Base-by-base conservation (phyloP, 1,284 basidiomycete species). In the Sanghuangporus weigelae region DNA sequence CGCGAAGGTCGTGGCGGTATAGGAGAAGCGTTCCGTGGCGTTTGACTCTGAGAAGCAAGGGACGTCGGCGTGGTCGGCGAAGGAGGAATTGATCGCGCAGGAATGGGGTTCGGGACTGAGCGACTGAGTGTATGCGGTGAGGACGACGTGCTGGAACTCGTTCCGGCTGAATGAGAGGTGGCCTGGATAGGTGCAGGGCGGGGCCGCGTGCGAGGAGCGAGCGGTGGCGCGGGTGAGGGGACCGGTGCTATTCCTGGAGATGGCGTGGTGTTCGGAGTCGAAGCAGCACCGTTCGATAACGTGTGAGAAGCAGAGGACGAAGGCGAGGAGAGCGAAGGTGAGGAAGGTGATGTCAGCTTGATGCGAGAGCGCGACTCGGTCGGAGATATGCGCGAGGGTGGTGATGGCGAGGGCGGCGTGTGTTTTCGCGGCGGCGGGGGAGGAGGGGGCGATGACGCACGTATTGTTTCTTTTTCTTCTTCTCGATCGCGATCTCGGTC, bases 321-420 rank as follows among this genome's bases (percentile, higher is more conserved):
- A 21, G 59, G 59, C 38, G 62, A 54, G 39, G 63, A 62, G n/a
- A 62, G 60, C 12, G 63, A 65, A n/a, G 63, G 63, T 11, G 63
- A 54, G 2, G 63, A 64, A n/a, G 63, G 63, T 14, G 63, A 64
- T 8, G 63, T 64, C 12, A 64, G 53, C 8, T 50, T 53, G 2
- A 51, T 38, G 7, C 59, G 58, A n/a, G 63, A 60, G 26, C 48
- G 48, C 21, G 63, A 56, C 1, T 38, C 21, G 12, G 58, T 19
- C 16, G 57, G 40, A 11, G 51, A 53, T 14, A 38, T 48, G 14
- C 48, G 59, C 14, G 63, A 44, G 19, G 63, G 21, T 31, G 59
- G 63, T 6, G 59, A 31, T 7, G 53, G 63, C 19, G 57, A 49
- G 35, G 46, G 57, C 31, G 57, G 26, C 7, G 57, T 31, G 36